phyloP scores from a whole-genome alignment of 2,329 filamentous ascomycete species.

The Apiospora pterosperma region DNA sequence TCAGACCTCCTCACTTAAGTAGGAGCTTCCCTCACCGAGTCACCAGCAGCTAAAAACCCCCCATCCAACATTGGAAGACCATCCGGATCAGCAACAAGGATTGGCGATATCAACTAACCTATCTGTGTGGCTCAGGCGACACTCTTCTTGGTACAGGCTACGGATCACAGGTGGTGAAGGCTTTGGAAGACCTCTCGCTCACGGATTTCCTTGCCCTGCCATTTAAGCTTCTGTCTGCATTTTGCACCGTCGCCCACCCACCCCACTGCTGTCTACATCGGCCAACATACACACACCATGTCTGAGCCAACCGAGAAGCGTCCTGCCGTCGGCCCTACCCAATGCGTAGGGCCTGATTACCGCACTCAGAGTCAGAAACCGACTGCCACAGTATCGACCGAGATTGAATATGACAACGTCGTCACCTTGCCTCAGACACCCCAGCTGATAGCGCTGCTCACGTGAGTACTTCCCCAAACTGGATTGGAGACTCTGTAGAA shows the following conservation, averaged over 20 bases:
- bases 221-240: not conserved
- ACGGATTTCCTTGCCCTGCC: not conserved
- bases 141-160: not conserved
- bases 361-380: constrained; percentile 74
- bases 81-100: not conserved
- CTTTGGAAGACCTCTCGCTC: not conserved
- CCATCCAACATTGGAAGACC: not conserved
- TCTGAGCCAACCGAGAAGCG: not conserved
- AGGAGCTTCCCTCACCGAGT: not conserved
- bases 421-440: constrained; percentile 89
- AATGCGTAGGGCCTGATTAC: constrained; percentile 79
- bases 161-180: not conserved
- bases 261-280: not conserved
- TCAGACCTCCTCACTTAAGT: not conserved
- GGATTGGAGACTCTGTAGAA: not conserved
- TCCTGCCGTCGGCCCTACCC: constrained; percentile 40
- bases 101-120: not conserved
- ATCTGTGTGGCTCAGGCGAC: not conserved
- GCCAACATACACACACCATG: not conserved
- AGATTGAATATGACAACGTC: constrained; percentile 80
- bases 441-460: constrained; percentile 93
- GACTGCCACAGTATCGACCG: constrained; percentile 82
- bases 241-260: too few relatives aligned
- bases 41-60: not conserved
- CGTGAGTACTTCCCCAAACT: constrained; percentile 60